Evolutionary conservation across 176 grass and related monocot species (phyloP), one percentile per base, ranked within the genome.

Genomic region (Eleusine coracana): DNA sequence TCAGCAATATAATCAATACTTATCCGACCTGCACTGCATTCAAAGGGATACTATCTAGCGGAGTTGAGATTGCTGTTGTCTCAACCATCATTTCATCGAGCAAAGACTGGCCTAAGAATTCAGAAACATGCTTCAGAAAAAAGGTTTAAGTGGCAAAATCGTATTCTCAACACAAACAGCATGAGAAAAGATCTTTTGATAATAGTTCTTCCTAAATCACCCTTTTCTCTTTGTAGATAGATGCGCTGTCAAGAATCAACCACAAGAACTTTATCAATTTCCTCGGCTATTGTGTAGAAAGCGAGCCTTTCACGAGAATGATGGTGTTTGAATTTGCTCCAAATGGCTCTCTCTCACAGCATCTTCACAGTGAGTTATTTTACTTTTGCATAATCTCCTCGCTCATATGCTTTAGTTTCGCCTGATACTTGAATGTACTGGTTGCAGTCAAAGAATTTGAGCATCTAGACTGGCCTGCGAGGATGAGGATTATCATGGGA

Each of bases 401-500:
- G 2, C 7, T 5, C 44, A 27, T 62, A 55, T 45, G 18, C 42
- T 61, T 70, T 27, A 42, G 36, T 49, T 70, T n/a, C 3, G 1
- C 34, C 55, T 48, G 37, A 48, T 39, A 64, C 62, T 52, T 89
- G 58, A 89, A 82, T 65, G 66, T 74, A 79, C 64, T 84, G 46
- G 34, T 58, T 72, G 73, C 90, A 98, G 96, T 93, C 55, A 94
- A 95, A 82, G 92, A 91, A 84, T 91, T 88, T 77, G 96, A 95
- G 68, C 82, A 85, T 83, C 89, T 98, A 15, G 88, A 91, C 71
- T 98, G 96, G 96, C 64, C 65, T 82, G 92, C 84, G 4, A 93
- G 96, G 92, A 91, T 98, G 92, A 95, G 92, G 83, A 84, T 98
- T 71, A 95, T 95, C 75, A 98, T 95, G 96, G 96, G 96, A 15